Evolutionary conservation across 139 green algal species (phyloP).

Genomic region (Mesotaenium endlicherianum): DNA sequence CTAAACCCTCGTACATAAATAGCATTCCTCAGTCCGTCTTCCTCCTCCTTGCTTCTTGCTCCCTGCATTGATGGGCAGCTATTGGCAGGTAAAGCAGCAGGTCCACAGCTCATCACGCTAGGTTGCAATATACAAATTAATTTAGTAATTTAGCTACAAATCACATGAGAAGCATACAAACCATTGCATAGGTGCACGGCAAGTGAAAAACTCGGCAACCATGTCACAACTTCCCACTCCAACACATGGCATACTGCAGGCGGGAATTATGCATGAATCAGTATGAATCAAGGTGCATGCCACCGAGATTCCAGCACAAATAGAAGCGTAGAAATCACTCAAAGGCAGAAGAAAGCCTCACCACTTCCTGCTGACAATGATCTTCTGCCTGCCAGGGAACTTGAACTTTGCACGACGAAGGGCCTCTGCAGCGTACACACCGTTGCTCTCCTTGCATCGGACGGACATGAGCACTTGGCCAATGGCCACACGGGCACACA

Average conservation of each 20-base stretch:
- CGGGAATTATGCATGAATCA: background rate
- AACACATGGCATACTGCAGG: background rate
- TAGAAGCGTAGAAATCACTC: background rate
- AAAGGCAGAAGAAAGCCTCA: slow-evolving; percentile 37
- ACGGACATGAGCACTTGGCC: slow-evolving; percentile 97
- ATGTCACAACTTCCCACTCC: background rate
- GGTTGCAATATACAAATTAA: too few relatives aligned
- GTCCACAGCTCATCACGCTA: too few relatives aligned
- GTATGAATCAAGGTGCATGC: too few relatives aligned
- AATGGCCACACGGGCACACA: slow-evolving; percentile 89
- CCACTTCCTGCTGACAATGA: slow-evolving; percentile 92
- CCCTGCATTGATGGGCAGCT: too few relatives aligned
- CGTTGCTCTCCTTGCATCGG: slow-evolving; percentile 87
- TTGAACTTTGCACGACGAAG: slow-evolving; percentile 99
- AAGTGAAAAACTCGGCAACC: background rate
- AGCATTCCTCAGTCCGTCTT: too few relatives aligned
- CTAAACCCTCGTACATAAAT: too few relatives aligned
- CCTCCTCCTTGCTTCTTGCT: too few relatives aligned
- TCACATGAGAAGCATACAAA: too few relatives aligned
- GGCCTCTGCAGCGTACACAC: slow-evolving; percentile 79
- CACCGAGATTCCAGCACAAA: background rate
- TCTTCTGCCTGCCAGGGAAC: slow-evolving; percentile 98
- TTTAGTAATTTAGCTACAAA: too few relatives aligned
- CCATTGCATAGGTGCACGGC: background rate
- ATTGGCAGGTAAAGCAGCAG: too few relatives aligned